Evolutionary conservation across 2,329 filamentous ascomycete species (phyloP).

Genomic region (Blastomyces emzantsi): DNA sequence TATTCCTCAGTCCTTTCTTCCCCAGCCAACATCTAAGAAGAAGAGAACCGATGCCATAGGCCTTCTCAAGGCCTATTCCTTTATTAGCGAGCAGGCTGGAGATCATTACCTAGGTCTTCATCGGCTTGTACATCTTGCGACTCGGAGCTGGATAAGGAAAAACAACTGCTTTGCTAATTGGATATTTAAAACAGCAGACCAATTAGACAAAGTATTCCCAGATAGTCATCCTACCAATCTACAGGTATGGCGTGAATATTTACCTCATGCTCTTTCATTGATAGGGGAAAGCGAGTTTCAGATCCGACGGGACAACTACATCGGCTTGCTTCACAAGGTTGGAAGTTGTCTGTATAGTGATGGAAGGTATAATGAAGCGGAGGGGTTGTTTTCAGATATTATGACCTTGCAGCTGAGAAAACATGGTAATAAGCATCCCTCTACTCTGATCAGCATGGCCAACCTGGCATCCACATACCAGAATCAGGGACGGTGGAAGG

Average conservation of each 20-base stretch:
- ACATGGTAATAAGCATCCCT: conserved; percentile 10
- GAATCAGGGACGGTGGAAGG: conserved; percentile 15
- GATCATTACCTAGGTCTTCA: conserved; percentile 19
- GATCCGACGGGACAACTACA: conserved; percentile 9
- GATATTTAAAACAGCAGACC: conserved; percentile 15
- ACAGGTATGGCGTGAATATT: conserved; percentile 20
- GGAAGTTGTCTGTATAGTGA: conserved; percentile 9
- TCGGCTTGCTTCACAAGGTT: conserved; percentile 8
- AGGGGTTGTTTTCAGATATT: conserved; percentile 1
- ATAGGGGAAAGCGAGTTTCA: background rate
- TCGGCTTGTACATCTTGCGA: conserved; percentile 30
- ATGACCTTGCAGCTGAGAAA: conserved; percentile 2
- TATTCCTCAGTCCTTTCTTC: conserved; percentile 29
- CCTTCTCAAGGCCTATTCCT: conserved; percentile 26
- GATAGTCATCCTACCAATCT: conserved; percentile 14
- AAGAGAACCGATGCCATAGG: conserved; percentile 24
- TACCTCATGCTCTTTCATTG: conserved; percentile 23
- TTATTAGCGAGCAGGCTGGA: conserved; percentile 20
- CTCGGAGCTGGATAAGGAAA: conserved; percentile 25
- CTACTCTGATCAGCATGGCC: conserved; percentile 12
- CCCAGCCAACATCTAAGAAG: conserved; percentile 15
- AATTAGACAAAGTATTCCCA: conserved; percentile 22
- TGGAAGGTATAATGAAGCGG: conserved; percentile 12
- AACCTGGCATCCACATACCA: conserved; percentile 12
- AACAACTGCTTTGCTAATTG: conserved; percentile 16